Evolutionary conservation across 345 rosid species (phyloP), one percentile per base, ranked within the genome.

Genomic region (Draba incana): DNA sequence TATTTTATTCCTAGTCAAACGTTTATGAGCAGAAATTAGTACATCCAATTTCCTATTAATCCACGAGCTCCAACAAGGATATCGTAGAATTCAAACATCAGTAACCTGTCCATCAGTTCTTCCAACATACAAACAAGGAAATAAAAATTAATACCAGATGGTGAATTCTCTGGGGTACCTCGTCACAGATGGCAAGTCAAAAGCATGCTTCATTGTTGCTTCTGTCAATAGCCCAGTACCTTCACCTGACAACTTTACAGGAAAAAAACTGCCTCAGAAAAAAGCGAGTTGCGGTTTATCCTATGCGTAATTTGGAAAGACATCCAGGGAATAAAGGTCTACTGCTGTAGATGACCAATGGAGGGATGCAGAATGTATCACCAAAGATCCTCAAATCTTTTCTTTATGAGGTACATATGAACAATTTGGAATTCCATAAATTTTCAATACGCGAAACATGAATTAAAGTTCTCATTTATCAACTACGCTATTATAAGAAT

Each of bases 161-260:
- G 46, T 65, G 47, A 58, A 23, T 23, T 56, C 64, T 46, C 56
- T 64, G 41, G 56, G 61, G 53, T 83, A 87, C 99, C 92, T 84
- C 57, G 52, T 71, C 77, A 51, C 72, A 65, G 91, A 91, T 59
- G 88, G 86, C 68, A 84, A 75, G 45, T 80, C 77, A 61, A 80
- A 80, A 55, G 84, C 87, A 77, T 69, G 74, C 76, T 84, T 78
- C 68, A 85, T 73, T 68, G 86, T 68, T 50, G 66, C 71, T 61
- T 89, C 83, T 8, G 71, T 72, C 59, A 81, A 76, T 38, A 80
- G 66, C 63, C 78, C 92, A 76, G 57, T 30, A 54, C 58, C 71
- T 70, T 79, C 85, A 57, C 76, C 73, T 57, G 75, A 72, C 35
- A 77, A 51, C 63, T 85, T 75, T 68, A 75, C 41, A 3, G 10